Base-by-base conservation (phyloP, 768 basidiomycete genomes). In the Ephemerocybe angulata region DNA sequence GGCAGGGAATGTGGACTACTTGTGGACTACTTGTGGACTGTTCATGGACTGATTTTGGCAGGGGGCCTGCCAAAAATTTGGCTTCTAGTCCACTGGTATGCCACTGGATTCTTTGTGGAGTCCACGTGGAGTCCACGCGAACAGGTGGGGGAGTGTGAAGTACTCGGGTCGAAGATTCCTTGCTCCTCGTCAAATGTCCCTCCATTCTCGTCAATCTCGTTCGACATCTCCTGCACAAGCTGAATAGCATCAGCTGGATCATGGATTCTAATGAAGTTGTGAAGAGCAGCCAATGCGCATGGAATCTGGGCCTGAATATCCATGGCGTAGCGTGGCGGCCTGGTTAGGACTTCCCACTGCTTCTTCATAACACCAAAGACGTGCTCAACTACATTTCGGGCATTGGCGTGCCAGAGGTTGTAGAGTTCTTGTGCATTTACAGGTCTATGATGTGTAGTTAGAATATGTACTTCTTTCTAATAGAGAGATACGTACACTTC, bases 331-430 rank as follows among this genome's bases (percentile, higher is more conserved):
- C 66, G 48, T 10, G 60, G 63, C 0, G 70, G 54, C 17, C 56
- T 19, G 12, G 53, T 48, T 13, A 68, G 58, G 47, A 66, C 60
- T 2, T 41, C 51, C 55, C 55, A 68, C 19, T 54, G 46, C 17
- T 48, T 46, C 53, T 70, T 71, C 52, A 68, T 2, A 3, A 71
- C 57, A 15, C 72, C 70, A 63, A 71, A 72, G 10, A 70, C 65
- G 1, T 55, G 54, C 55, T 72, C 65, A 55, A 72, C 58, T n/a
- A 70, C 60, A 56, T 70, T 74, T 0, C 61, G 58, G 5, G 61
- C 66, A 29, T 55, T 61, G 6, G 67, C 58, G 51, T 73, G 70
- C 1, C 61, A 57, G 15, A 72, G 63, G 50, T 70, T 73, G 55
- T 61, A 69, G 0, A 72, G 46, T 54, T 72, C 67, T 50, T 71